A percentile compares a stretch with the other conserved stretches of the same genome.
Conservation (phyloP, 352 stramenopile species). For the Pythium graminicola region DNA sequence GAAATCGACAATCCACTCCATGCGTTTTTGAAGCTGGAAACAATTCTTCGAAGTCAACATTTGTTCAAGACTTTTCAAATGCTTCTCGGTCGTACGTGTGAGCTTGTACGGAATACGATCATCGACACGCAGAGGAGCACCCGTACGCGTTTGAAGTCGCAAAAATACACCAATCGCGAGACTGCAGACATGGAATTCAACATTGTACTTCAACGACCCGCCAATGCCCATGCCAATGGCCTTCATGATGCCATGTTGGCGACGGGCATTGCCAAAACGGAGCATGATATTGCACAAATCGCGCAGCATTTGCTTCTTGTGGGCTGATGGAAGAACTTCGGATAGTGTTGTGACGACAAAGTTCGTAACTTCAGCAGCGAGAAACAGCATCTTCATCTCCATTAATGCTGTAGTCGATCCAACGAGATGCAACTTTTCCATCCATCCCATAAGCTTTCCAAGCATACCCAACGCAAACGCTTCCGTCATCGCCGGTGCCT, state of each 20-base stretch:
- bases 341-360: slow-evolving; percentile 60
- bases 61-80: slow-evolving; percentile 60
- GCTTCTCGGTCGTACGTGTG: slow-evolving; percentile 75
- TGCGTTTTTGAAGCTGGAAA: slow-evolving; percentile 64
- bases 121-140: slow-evolving; percentile 57
- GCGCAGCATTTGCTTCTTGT: slow-evolving; percentile 79
- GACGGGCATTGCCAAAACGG: slow-evolving; percentile 53
- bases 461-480: slow-evolving; percentile 62
- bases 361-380: slow-evolving; percentile 68
- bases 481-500: slow-evolving; percentile 56
- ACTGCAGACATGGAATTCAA: slow-evolving; percentile 77
- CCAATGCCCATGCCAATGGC: slow-evolving; percentile 51
- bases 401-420: slow-evolving; percentile 33
- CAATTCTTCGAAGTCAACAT: slow-evolving; percentile 73
- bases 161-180: slow-evolving; percentile 70
- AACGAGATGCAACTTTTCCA: slow-evolving; percentile 50
- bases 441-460: slow-evolving; percentile 66
- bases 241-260: slow-evolving; percentile 82
- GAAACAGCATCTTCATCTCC: slow-evolving; percentile 81
- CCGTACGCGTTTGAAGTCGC: slow-evolving; percentile 68
- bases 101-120: slow-evolving; percentile 76
- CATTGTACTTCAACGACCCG: slow-evolving; percentile 59
- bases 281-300: slow-evolving; percentile 60
- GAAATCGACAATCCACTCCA: slow-evolving; percentile 70
- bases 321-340: slow-evolving; percentile 41